Conservation (phyloP, 495 filamentous ascomycete genomes). For the Penicillium flavigenum region DNA sequence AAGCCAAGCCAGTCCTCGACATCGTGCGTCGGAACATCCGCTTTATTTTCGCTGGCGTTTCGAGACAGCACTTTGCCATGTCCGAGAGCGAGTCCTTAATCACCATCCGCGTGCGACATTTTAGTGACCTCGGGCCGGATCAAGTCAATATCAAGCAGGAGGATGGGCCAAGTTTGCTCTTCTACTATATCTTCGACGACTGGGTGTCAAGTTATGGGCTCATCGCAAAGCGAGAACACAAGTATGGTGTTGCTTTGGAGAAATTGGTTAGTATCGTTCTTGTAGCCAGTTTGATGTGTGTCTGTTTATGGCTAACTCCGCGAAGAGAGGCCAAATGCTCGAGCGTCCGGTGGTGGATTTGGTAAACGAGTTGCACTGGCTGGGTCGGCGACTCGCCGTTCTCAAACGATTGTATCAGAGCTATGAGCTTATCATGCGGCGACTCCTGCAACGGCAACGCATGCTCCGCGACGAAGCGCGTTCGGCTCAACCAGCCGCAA, state of each 20-base stretch:
- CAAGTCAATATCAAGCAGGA: constrained; percentile 46
- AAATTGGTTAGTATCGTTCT: constrained; percentile 47
- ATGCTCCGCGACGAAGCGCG: constrained; percentile 40
- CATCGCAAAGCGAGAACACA: constrained; percentile 59
- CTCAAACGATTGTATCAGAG: constrained; percentile 75
- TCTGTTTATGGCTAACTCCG: constrained; percentile 5
- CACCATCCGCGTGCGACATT: constrained; percentile 52
- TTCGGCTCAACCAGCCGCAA: constrained; percentile 19
- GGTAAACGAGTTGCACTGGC: constrained; percentile 69
- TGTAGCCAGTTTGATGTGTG: not conserved
- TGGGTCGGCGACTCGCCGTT: constrained; percentile 64
- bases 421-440: constrained; percentile 75
- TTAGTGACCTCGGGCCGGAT: constrained; percentile 31
- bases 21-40: constrained; percentile 66
- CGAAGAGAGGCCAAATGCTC: constrained; percentile 59
- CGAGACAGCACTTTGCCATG: constrained; percentile 43
- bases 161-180: constrained; percentile 73
- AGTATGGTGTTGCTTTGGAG: constrained; percentile 58
- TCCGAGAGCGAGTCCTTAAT: constrained; percentile 49
- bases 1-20: constrained; percentile 42
- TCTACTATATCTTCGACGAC: constrained; percentile 88
- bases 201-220: constrained; percentile 70
- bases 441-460: constrained; percentile 59
- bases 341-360: constrained; percentile 57
- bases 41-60: constrained; percentile 71